These are phyloP conservation scores for Volvariella volvacea DNA, from an alignment of 1,284 basidiomycete genomes.

Conservation along the genomic window DNA sequence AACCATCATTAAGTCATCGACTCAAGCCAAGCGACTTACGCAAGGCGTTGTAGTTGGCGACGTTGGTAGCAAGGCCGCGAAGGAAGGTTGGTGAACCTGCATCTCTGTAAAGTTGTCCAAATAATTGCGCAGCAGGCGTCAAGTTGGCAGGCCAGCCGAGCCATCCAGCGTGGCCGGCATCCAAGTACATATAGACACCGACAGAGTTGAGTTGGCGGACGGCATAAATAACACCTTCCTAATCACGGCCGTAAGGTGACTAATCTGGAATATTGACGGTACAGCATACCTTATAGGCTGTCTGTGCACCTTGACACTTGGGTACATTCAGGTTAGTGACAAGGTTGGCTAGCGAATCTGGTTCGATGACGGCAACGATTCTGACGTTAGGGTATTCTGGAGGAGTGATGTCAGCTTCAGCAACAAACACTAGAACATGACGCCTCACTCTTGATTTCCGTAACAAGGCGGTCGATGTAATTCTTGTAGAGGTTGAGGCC, in stretches of 20 bases:
- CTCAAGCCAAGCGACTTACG: conserved; percentile 17
- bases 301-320: conserved; percentile 47
- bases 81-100: conserved; percentile 47
- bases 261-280: background rate
- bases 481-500: conserved; percentile 49
- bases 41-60: conserved; percentile 60
- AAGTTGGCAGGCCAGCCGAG: conserved; percentile 63
- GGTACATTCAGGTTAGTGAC: conserved; percentile 57
- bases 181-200: conserved; percentile 54
- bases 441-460: conserved; percentile 43
- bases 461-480: conserved; percentile 58
- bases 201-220: conserved; percentile 47
- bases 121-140: conserved; percentile 49
- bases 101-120: conserved; percentile 39
- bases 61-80: conserved; percentile 58
- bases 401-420: conserved; percentile 3
- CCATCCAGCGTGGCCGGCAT: conserved; percentile 64
- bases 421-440: background rate
- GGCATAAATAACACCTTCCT: conserved; percentile 48
- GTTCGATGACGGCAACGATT: conserved; percentile 58
- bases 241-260: background rate
- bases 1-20: background rate
- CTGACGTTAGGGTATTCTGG: conserved; percentile 52
- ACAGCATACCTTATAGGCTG: conserved; percentile 37
- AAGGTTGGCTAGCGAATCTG: conserved; percentile 55